Base-by-base conservation (phyloP, 1,284 basidiomycete genomes). In the Boletus semigastroideus region DNA sequence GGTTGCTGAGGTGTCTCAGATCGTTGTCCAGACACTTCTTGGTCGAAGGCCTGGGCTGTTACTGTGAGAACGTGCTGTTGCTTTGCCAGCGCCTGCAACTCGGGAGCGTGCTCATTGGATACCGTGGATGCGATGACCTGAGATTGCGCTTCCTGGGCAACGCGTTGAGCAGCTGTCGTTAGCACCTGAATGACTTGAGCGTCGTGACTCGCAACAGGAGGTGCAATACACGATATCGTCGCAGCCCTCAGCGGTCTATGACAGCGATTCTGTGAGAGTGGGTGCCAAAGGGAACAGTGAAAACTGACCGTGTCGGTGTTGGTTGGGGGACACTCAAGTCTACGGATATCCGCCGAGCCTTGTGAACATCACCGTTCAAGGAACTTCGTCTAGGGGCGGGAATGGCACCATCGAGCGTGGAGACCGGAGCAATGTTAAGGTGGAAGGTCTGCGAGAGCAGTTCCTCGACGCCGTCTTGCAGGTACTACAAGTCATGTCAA, bases 61-160 rank as follows among this genome's bases (percentile, higher is more conserved):
- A 86, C 78, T 36, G 86, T 86, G 44, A 91, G 76, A 50, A 90
- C 86, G 59, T 88, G 83, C 60, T 87, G 87, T 71, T 90, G 89
- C 66, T 88, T 88, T 38, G 80, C 85, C 49, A 91, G 77, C 14
- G 82, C 80, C 63, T 86, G 78, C 19, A 87, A 64, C 59, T 85
- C 79, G 22, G 72, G 72, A 16, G 70, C 74, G 28, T 70, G 66
- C 52, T 79, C 76, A 48, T 74, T 76, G 22, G 77, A 73, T 38
- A 67, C 43, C 42, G 64, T 74, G 27, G 79, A 77, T 8, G 76
- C 75, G 39, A 84, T 78, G 31, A 83, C 77, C 62, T 87, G 85
- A 13, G 80, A 82, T 57, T 86, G 82, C 3, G 84, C 82, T 63
- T 86, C 83, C 65, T 86, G 81, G 7, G 84, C 84, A 22, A 90